A percentile compares a stretch with the other conserved stretches of the same genome.
Conservation (phyloP, 1,139 yeast genomes). For the Kluyveromyces sp. region DNA sequence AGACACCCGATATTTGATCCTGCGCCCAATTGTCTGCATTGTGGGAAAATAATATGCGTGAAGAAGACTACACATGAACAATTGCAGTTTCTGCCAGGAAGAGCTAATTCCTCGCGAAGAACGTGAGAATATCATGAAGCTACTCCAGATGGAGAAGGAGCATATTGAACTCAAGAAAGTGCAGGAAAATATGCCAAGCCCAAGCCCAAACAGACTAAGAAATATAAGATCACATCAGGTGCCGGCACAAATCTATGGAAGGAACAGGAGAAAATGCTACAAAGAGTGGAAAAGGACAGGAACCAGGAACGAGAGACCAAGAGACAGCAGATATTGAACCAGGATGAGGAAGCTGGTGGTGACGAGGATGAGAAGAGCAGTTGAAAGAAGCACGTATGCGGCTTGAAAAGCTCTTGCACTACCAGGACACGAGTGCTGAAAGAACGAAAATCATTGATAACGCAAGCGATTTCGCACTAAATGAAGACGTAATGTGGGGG, state of each 20-base stretch:
- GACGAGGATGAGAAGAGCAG: constrained; percentile 34
- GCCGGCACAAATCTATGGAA: constrained; percentile 59
- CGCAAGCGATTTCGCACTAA: constrained; percentile 89
- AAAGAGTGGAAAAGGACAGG: constrained; percentile 38
- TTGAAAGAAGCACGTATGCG: constrained; percentile 61
- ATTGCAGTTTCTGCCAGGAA: constrained; percentile 76
- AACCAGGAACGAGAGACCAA: constrained; percentile 26
- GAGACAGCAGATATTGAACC: constrained; percentile 23
- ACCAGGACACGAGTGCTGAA: constrained; percentile 82
- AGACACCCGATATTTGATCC: constrained; percentile 82
- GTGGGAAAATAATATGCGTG: constrained; percentile 89
- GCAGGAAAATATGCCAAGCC: constrained; percentile 1
- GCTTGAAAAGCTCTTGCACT: constrained; percentile 63
- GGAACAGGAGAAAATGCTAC: constrained; percentile 59
- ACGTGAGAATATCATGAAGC: constrained; percentile 45
- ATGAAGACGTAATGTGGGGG: constrained; percentile 87
- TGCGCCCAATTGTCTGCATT: constrained; percentile 88
- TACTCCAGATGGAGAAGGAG: constrained; percentile 45
- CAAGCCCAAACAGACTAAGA: constrained; percentile 17
- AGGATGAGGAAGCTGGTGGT: constrained; percentile 7
- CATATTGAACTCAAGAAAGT: constrained; percentile 21
- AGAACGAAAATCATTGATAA: constrained; percentile 89
- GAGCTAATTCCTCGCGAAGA: constrained; percentile 58
- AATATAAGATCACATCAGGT: constrained; percentile 32
- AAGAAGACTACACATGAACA: constrained; percentile 68